Base-by-base conservation (phyloP, 1,139 yeast genomes). In the Sugiyamaella japonica region DNA sequence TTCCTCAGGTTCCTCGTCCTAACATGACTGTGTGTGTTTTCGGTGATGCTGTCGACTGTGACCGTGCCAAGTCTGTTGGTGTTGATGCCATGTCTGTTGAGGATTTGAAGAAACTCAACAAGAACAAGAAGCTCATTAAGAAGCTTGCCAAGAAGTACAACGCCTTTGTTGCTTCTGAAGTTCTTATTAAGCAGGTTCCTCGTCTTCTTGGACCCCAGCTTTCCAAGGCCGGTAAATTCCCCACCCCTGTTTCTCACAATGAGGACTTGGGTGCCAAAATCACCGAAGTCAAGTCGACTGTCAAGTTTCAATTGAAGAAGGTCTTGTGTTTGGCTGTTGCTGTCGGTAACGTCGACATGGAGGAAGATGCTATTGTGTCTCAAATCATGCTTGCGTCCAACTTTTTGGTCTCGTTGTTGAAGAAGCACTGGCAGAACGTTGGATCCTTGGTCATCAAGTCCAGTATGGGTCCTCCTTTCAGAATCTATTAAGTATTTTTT, bases 381-480 rank as follows among this genome's bases (percentile, higher is more conserved):
- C 99, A 95, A 81, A 89, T 95, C 83, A 85, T 95, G 90, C 85
- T 95, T 93, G 85, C 99, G 72, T 85, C 96, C 72, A 95, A 95
- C 97, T 95, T 95, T 85, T 89, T 95, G 80, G 99, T 95, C 70
- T 95, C 99, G 71, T 83, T 95, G 80, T 86, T 95, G 80, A 95
- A 95, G 96, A 95, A 95, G 95, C 91, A 93, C 96, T 93, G 99
- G 99, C 99, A 95, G 86, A 95, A 95, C 82, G 97, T 95, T 76
- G 98, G 99, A 74, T 93, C 99, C 74, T 83, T 95, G 80, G 97
- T 91, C 77, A 87, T 95, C 83, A 95, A 95, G 85, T 89, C 97
- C 65, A 84, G 98, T 80, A 95, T 95, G 99, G 99, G 99, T 81
- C 98, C 98, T 78, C 88, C 98, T 76, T 89, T 86, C 95, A 91